These are phyloP conservation scores for Nitzschia sp. DNA, from an alignment of 108 stramenopile species.

Conservation along the genomic window DNA sequence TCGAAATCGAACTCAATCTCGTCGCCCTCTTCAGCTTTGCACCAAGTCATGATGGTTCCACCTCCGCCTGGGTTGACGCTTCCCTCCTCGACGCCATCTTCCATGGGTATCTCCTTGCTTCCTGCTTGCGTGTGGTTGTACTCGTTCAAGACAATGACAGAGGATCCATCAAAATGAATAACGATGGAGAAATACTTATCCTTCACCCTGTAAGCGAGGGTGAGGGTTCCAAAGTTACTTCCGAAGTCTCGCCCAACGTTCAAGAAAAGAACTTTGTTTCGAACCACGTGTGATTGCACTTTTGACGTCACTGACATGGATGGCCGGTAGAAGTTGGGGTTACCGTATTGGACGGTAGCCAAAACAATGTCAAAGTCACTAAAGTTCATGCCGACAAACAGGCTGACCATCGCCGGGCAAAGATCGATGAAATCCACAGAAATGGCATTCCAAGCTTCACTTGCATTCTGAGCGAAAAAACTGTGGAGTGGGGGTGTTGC, in stretches of 20 bases:
- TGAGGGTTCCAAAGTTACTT: conserved; percentile 45
- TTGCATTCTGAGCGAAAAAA: conserved; percentile 41
- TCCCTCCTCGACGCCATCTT: conserved; percentile 38
- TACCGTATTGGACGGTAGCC: conserved; percentile 45
- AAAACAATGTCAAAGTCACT: conserved; percentile 34
- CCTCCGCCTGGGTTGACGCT: conserved; percentile 45
- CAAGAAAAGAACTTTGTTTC: conserved; percentile 46
- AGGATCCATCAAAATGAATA: conserved; percentile 40
- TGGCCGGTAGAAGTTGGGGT: conserved; percentile 34
- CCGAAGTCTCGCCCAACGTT: conserved; percentile 48
- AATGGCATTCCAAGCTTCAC: conserved; percentile 50
- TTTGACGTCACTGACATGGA: conserved; percentile 45
- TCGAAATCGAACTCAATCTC: conserved; percentile 48
- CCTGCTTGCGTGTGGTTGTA: conserved; percentile 41
- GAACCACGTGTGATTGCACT: conserved; percentile 37
- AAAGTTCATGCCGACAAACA: conserved; percentile 56
- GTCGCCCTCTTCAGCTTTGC: conserved; percentile 35
- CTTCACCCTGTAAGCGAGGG: conserved; percentile 34
- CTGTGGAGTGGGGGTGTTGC: conserved; percentile 39
- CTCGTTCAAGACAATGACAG: conserved; percentile 37
- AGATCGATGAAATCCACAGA: conserved; percentile 54
- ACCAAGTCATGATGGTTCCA: conserved; percentile 45
- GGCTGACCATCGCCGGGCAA: conserved; percentile 41
- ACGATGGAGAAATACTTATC: conserved; percentile 42
- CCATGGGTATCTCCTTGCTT: conserved; percentile 40